Percentiles rank a stretch among this genome's conserved stretches.
Evolutionary conservation across 352 stramenopile genomes (phyloP).

Genomic region (Phytophthora sp.): DNA sequence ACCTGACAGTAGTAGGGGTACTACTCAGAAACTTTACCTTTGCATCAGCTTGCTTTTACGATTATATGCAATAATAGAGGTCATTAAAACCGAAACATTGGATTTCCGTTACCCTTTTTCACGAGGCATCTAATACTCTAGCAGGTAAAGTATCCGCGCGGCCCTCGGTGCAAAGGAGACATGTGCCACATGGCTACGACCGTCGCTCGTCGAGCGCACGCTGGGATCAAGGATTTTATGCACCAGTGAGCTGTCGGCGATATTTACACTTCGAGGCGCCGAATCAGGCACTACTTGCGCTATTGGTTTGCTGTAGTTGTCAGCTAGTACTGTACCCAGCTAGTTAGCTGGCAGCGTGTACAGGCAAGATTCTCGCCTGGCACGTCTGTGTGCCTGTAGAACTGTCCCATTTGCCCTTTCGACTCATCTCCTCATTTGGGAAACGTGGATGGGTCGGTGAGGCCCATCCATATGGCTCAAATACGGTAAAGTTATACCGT

Average conservation of each 20-base stretch:
- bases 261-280: not conserved
- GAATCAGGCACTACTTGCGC: slow-evolving; percentile 5
- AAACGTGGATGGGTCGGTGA: no score
- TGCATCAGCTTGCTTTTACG: not conserved
- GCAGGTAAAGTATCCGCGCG: not conserved
- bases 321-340: no score
- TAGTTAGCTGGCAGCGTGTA: no score
- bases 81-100: not conserved
- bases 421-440: no score
- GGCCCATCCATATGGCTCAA: no score
- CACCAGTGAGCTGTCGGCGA: not conserved
- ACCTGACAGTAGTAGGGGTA: slow-evolving; percentile 15
- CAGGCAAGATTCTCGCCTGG: not conserved
- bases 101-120: not conserved
- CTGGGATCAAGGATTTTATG: slow-evolving; percentile 5
- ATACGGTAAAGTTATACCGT: no score
- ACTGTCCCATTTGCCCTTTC: no score
- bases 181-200: slow-evolving; percentile 33
- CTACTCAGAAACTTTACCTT: slow-evolving; percentile 3
- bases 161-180: no score
- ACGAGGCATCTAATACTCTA: not conserved
- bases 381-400: no score
- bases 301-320: no score
- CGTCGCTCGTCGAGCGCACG: slow-evolving; percentile 25
- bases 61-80: not conserved